These are phyloP conservation scores for Mycosphaerella sp. DNA, from an alignment of 2,329 filamentous ascomycete species.

Conservation along the genomic window DNA sequence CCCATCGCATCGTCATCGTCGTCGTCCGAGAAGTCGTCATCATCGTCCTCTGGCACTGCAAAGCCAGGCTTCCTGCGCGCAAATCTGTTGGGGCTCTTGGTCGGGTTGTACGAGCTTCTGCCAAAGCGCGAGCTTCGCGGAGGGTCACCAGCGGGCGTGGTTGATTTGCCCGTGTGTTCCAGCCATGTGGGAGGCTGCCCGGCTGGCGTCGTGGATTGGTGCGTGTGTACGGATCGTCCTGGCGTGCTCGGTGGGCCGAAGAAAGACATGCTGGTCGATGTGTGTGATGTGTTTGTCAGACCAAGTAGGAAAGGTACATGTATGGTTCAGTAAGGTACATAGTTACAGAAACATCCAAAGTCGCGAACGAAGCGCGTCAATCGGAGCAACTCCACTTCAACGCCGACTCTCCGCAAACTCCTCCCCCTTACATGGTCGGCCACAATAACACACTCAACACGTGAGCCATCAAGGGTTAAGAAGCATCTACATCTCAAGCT, in stretches of 20 bases:
- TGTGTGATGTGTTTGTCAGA: not conserved
- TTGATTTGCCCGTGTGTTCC: conserved; percentile 27
- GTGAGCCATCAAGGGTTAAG: too few species aligned
- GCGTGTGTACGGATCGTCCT: conserved; percentile 21
- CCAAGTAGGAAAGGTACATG: not conserved
- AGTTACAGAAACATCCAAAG: not conserved
- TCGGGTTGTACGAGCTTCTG: conserved; percentile 29
- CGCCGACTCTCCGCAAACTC: too few species aligned
- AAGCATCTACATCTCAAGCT: too few species aligned
- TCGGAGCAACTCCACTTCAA: not conserved
- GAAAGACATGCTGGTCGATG: conserved; percentile 16
- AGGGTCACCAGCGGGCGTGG: conserved; percentile 34
- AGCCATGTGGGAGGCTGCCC: conserved; percentile 33
- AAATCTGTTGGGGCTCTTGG: conserved; percentile 27
- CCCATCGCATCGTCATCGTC: conserved; percentile 35
- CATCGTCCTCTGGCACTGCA: conserved; percentile 32
- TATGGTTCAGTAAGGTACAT: too few species aligned
- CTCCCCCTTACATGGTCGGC: too few species aligned
- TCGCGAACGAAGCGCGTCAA: conserved; percentile 4
- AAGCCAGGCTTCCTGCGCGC: conserved; percentile 27
- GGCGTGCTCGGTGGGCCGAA: conserved; percentile 27
- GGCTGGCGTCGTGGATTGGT: conserved; percentile 36
- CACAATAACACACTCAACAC: too few species aligned
- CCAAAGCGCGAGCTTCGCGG: conserved; percentile 31
- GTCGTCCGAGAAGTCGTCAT: conserved; percentile 24